Percentiles rank a stretch among this genome's conserved stretches.
Conservation (phyloP, 768 basidiomycete species). For the Favolaschia claudopus region DNA sequence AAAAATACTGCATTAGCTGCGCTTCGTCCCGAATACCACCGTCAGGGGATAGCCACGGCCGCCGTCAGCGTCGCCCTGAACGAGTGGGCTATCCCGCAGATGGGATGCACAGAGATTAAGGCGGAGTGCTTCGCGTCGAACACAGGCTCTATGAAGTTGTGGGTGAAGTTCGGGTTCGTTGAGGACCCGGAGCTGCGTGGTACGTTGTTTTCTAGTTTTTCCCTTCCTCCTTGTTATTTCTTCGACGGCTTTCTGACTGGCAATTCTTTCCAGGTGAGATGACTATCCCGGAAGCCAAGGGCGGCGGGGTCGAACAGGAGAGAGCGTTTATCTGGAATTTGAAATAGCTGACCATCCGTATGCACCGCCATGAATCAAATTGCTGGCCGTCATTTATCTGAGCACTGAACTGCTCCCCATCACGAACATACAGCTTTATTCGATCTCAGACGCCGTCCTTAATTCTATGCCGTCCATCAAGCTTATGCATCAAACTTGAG, state of each 20-base stretch:
- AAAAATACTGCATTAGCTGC: constrained; percentile 4
- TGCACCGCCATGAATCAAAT: too few relatives aligned
- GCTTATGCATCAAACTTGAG: too few relatives aligned
- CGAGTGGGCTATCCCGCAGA: constrained; percentile 23
- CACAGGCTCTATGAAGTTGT: constrained; percentile 11
- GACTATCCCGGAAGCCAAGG: constrained; percentile 6
- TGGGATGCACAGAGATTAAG: constrained; percentile 26
- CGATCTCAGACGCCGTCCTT: too few relatives aligned
- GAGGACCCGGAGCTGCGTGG: constrained; percentile 4
- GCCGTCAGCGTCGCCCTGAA: constrained; percentile 14
- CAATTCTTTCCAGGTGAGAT: not conserved
- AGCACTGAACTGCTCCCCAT: too few relatives aligned
- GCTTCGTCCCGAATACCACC: constrained; percentile 17
- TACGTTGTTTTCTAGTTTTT: not conserved
- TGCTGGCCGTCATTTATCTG: too few relatives aligned
- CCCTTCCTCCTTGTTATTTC: too few relatives aligned
- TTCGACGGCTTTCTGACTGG: not conserved
- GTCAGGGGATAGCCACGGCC: constrained; percentile 21
- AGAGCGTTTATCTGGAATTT: not conserved
- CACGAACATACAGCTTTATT: too few relatives aligned
- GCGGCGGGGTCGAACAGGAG: constrained; percentile 7
- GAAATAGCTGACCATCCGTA: too few relatives aligned
- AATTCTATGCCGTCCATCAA: too few relatives aligned
- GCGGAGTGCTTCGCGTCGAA: constrained; percentile 16
- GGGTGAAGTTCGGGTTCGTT: constrained; percentile 27